Evolutionary conservation across 2,329 filamentous ascomycete genomes (phyloP).

Genomic region (Phaeosphaeriaceae sp.): DNA sequence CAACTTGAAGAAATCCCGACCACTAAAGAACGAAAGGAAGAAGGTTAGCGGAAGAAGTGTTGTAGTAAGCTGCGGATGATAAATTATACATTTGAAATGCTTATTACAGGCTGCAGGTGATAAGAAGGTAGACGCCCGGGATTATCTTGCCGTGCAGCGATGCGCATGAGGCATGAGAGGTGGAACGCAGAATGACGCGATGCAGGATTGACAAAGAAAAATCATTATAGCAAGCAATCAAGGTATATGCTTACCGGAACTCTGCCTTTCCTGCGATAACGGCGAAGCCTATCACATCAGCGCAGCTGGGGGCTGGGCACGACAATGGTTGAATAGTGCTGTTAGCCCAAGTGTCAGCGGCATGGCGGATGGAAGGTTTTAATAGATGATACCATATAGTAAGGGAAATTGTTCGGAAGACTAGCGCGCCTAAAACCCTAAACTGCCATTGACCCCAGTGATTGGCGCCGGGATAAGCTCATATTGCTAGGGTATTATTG

Average conservation of each 20-base stretch:
- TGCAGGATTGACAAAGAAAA: slow-evolving; percentile 5
- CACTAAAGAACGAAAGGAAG: slow-evolving; percentile 24
- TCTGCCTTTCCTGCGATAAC: slow-evolving; percentile 34
- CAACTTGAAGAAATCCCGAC: slow-evolving; percentile 50
- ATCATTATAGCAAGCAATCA: slow-evolving; percentile 5
- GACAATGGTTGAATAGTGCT: slow-evolving; percentile 45
- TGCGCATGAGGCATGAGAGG: slow-evolving; percentile 11
- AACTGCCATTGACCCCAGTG: slow-evolving; percentile 36
- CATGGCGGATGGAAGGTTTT: slow-evolving; percentile 10
- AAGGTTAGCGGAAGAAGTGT: slow-evolving; percentile 11
- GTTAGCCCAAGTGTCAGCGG: slow-evolving; percentile 23
- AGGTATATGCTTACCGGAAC: slow-evolving; percentile 41
- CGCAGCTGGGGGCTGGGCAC: slow-evolving; percentile 33
- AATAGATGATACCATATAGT: slow-evolving; percentile 48
- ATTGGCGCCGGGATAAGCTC: slow-evolving; percentile 43
- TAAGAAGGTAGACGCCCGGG: slow-evolving; percentile 26
- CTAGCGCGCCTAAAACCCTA: slow-evolving; percentile 44
- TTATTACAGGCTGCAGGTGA: slow-evolving; percentile 27
- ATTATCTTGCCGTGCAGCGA: slow-evolving; percentile 12
- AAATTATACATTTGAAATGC: slow-evolving; percentile 23
- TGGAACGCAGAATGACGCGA: slow-evolving; percentile 10
- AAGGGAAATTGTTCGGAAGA: slow-evolving; percentile 41
- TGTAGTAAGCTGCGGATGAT: slow-evolving; percentile 7
- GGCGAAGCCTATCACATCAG: slow-evolving; percentile 39
- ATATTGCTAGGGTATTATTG: slow-evolving; percentile 37